phyloP scores from a whole-genome alignment of 139 green algal species.

The Chlorella sp. region DNA sequence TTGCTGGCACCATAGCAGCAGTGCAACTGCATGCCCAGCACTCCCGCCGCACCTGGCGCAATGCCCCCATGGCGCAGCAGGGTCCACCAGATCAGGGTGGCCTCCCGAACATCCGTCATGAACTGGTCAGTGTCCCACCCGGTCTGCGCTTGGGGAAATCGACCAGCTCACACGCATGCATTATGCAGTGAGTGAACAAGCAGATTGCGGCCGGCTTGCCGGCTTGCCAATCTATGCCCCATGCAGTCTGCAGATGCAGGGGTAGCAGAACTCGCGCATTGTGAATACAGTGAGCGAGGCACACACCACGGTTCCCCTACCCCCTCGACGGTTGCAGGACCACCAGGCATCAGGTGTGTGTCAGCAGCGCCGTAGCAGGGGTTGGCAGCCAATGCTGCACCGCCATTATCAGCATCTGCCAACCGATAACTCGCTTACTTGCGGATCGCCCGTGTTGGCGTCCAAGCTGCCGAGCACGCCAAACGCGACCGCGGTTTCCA shows the following conservation, averaged over 20 bases:
- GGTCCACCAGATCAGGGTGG: conserved; percentile 52
- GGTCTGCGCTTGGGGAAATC: conserved; percentile 12
- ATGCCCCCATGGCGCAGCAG: conserved; percentile 68
- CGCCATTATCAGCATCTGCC: no score
- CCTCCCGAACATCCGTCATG: conserved; percentile 60
- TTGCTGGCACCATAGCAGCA: background rate
- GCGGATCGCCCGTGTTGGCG: conserved; percentile 75
- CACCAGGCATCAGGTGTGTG: no score
- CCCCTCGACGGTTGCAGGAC: background rate
- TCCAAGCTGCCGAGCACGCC: conserved; percentile 74
- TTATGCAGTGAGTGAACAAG: no score
- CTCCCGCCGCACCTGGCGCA: conserved; percentile 27
- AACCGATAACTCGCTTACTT: conserved; percentile 27
- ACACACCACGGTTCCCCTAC: background rate
- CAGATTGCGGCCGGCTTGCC: no score
- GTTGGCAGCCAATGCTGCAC: no score
- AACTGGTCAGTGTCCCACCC: conserved; percentile 88
- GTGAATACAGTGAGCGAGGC: no score
- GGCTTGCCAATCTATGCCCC: no score
- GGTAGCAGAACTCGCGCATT: no score
- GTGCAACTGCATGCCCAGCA: background rate
- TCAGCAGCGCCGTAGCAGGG: no score
- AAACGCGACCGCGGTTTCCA: conserved; percentile 46
- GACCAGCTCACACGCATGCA: no score
- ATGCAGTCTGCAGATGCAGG: no score